Percentiles rank a stretch among this genome's conserved stretches.
Evolutionary conservation across 805 yeast species (phyloP).

Genomic region (Tetrapisispora pingtungensis): DNA sequence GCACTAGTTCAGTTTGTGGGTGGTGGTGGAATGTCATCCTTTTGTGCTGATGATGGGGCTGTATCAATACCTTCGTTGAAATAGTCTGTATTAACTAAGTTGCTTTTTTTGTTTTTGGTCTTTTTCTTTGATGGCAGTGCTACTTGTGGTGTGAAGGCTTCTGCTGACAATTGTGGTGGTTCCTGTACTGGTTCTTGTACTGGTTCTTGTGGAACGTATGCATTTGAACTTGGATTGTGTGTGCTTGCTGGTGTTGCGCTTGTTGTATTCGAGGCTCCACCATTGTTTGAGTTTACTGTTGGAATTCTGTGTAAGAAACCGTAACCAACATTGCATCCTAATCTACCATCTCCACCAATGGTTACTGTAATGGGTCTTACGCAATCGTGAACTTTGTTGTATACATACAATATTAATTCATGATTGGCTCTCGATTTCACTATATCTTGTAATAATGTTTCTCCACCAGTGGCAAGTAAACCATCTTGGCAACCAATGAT

Average conservation of each 20-base stretch:
- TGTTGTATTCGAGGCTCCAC: neutral
- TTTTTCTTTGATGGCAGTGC: constrained; percentile 11
- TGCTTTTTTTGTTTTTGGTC: constrained; percentile 8
- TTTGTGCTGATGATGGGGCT: constrained; percentile 35
- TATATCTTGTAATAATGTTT: constrained; percentile 60
- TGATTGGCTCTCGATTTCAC: constrained; percentile 42
- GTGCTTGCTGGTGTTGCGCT: neutral
- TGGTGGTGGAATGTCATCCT: neutral
- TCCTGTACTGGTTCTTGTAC: constrained; percentile 2
- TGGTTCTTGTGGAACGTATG: neutral
- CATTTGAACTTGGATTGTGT: neutral
- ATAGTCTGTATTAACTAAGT: constrained; percentile 11
- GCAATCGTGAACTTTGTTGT: constrained; percentile 78
- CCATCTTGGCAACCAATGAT: constrained; percentile 86
- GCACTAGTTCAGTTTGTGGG: neutral
- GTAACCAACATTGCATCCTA: constrained; percentile 94
- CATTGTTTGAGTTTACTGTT: constrained; percentile 21
- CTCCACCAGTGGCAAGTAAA: constrained; percentile 77
- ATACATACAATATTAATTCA: constrained; percentile 54
- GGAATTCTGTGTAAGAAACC: constrained; percentile 86
- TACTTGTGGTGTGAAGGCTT: constrained; percentile 14
- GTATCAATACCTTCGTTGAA: constrained; percentile 27
- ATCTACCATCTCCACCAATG: constrained; percentile 70
- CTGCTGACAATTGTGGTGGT: constrained; percentile 7
- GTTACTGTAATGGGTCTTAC: constrained; percentile 80